phyloP scores from a whole-genome alignment of 2,329 filamentous ascomycete species.

The Colletotrichum horii region DNA sequence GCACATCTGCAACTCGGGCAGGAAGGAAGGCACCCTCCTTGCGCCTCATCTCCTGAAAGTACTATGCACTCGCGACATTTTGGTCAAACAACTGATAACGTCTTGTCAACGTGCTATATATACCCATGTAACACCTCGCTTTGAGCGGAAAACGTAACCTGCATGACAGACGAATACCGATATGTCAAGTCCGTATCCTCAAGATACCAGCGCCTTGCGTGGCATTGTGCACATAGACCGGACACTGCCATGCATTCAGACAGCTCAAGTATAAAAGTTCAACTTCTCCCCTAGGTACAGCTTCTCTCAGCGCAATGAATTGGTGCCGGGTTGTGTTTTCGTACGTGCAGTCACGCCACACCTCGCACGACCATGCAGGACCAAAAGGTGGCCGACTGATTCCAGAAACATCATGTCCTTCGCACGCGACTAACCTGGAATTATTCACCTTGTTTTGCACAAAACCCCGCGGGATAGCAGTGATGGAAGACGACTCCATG shows the following conservation, averaged over 20 bases:
- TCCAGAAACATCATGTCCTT: too few species aligned
- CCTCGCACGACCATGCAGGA: too few species aligned
- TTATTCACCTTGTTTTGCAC: too few species aligned
- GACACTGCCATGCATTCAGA: rapidly evolving
- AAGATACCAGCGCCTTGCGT: too few species aligned
- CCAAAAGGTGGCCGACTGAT: too few species aligned
- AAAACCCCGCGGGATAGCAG: too few species aligned
- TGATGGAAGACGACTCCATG: too few species aligned
- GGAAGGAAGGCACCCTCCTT: not conserved
- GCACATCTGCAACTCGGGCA: not conserved
- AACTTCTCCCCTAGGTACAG: too few species aligned
- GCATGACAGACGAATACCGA: rapidly evolving
- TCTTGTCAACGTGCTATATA: rapidly evolving
- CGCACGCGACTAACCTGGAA: too few species aligned
- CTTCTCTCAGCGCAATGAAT: too few species aligned
- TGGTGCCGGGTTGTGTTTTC: too few species aligned
- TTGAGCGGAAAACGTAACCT: rapidly evolving
- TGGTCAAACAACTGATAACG: rapidly evolving
- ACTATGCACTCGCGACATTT: rapidly evolving
- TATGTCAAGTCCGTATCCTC: not conserved
- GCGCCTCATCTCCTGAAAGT: not conserved
- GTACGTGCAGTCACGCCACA: too few species aligned
- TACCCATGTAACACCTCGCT: rapidly evolving
- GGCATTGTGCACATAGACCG: not conserved
- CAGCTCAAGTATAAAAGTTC: not conserved